A percentile compares a stretch with the other conserved stretches of the same genome.
These are phyloP conservation scores for Rhazya stricta DNA, from an alignment of 257 asterid species.

Conservation along the genomic window DNA sequence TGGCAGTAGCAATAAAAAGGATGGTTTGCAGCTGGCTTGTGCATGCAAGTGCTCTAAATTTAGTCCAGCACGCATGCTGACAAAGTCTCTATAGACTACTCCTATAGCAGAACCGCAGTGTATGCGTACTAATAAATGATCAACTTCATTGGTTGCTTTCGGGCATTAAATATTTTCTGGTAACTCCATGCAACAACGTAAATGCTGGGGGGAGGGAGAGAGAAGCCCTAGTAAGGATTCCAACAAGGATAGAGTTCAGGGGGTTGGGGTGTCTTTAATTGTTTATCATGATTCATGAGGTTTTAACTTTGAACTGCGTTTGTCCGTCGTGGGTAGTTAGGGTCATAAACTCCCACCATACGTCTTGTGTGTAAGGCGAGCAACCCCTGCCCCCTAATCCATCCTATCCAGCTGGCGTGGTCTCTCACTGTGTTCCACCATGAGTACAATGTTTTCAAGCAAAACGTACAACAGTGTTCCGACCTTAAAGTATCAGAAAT, in stretches of 20 bases:
- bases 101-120: conserved; percentile 29
- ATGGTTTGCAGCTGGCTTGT: neutral
- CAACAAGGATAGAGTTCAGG: neutral
- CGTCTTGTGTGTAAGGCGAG: neutral
- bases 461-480: neutral
- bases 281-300: conserved; percentile 15
- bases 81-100: conserved; percentile 23
- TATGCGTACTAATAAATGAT: conserved; percentile 34
- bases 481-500: neutral
- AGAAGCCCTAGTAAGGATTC: neutral
- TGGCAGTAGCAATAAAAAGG: too few relatives aligned
- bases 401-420: neutral
- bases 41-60: neutral
- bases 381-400: neutral
- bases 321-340: neutral
- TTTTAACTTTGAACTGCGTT: neutral
- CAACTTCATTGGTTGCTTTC: conserved; percentile 33
- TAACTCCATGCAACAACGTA: conserved; percentile 21
- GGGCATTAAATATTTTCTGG: conserved; percentile 34
- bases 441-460: conserved; percentile 1
- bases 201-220: conserved; percentile 15
- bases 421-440: neutral
- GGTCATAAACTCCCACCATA: neutral
- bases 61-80: conserved; percentile 43
- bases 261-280: conserved; percentile 5